A percentile compares a stretch with the other conserved stretches of the same genome.
Evolutionary conservation across 2,329 filamentous ascomycete genomes (phyloP).

Genomic region (Tricladium varicosporioides): DNA sequence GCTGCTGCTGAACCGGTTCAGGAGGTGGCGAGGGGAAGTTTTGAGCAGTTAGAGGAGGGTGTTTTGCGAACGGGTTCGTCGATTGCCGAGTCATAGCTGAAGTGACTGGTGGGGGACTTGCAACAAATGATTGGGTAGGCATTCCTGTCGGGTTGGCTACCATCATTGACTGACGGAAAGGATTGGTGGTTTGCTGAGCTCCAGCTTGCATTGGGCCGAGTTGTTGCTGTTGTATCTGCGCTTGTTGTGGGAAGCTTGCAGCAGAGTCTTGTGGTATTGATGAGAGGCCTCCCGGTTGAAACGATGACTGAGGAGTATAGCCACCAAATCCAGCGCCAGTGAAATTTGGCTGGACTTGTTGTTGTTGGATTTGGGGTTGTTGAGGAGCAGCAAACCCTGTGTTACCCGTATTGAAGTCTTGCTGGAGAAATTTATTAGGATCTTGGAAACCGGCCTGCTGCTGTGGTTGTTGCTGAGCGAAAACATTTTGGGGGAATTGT

Average conservation of each 20-base stretch:
- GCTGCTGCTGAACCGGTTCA: conserved; percentile 39
- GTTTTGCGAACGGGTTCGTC: conserved; percentile 86
- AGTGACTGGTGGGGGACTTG: conserved; percentile 42
- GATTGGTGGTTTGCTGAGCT: conserved; percentile 73
- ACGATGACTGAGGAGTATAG: conserved; percentile 66
- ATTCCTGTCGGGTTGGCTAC: conserved; percentile 52
- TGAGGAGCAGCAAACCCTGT: conserved; percentile 25
- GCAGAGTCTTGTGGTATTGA: conserved; percentile 58
- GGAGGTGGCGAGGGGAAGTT: conserved; percentile 33
- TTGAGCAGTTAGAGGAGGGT: conserved; percentile 36
- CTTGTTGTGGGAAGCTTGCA: conserved; percentile 45
- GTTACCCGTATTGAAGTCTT: conserved; percentile 35
- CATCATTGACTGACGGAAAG: conserved; percentile 91
- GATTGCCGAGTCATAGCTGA: conserved; percentile 57
- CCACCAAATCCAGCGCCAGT: conserved; percentile 83
- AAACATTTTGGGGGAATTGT: conserved; percentile 43
- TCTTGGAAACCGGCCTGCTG: conserved; percentile 42
- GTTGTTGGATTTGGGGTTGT: conserved; percentile 36
- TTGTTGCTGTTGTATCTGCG: conserved; percentile 37
- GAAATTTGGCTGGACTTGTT: conserved; percentile 56
- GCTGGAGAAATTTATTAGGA: conserved; percentile 44
- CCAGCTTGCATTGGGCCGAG: conserved; percentile 43
- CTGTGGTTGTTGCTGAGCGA: conserved; percentile 39
- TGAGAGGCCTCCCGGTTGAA: conserved; percentile 51
- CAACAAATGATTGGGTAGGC: conserved; percentile 39